These are phyloP conservation scores for Podospora australis DNA, from an alignment of 495 filamentous ascomycete species.

Conservation along the genomic window DNA sequence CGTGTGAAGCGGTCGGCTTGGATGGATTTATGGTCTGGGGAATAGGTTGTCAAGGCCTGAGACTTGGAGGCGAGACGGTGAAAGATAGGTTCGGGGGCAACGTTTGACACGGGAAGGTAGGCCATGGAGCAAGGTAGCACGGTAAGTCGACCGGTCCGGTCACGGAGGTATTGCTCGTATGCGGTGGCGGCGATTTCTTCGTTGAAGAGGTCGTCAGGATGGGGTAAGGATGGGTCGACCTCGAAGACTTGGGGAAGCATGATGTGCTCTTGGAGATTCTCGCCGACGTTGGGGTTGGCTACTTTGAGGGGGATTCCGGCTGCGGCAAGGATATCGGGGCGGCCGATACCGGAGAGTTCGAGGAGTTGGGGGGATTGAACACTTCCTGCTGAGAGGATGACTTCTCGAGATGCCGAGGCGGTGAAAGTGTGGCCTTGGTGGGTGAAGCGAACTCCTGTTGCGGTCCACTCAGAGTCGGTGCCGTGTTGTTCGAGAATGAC, in stretches of 20 bases:
- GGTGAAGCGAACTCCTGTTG: constrained; percentile 39
- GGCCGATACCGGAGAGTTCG: constrained; percentile 53
- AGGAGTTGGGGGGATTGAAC: constrained; percentile 50
- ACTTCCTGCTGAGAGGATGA: constrained; percentile 49
- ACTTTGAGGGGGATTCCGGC: constrained; percentile 40
- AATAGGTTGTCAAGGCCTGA: neutral
- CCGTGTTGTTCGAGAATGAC: constrained; percentile 26
- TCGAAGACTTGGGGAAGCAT: constrained; percentile 36
- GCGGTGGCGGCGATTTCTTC: constrained; percentile 10
- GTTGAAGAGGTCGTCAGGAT: constrained; percentile 35
- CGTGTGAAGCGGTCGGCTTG: constrained; percentile 27
- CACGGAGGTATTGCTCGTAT: constrained; percentile 11
- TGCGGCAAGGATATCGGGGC: constrained; percentile 28
- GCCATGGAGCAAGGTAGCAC: constrained; percentile 34
- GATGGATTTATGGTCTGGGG: constrained; percentile 14
- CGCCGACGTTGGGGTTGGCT: constrained; percentile 44
- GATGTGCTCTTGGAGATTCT: constrained; percentile 52
- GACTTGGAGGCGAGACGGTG: neutral
- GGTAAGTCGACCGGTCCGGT: constrained; percentile 15
- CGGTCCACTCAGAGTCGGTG: constrained; percentile 24
- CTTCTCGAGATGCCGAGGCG: constrained; percentile 34
- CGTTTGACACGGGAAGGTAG: constrained; percentile 39
- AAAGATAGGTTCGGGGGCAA: constrained; percentile 23
- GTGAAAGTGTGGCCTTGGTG: constrained; percentile 24
- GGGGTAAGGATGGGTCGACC: constrained; percentile 35